A percentile compares a stretch with the other conserved stretches of the same genome.
These are phyloP conservation scores for Lycium barbarum DNA, from an alignment of 257 asterid species.

Conservation along the genomic window DNA sequence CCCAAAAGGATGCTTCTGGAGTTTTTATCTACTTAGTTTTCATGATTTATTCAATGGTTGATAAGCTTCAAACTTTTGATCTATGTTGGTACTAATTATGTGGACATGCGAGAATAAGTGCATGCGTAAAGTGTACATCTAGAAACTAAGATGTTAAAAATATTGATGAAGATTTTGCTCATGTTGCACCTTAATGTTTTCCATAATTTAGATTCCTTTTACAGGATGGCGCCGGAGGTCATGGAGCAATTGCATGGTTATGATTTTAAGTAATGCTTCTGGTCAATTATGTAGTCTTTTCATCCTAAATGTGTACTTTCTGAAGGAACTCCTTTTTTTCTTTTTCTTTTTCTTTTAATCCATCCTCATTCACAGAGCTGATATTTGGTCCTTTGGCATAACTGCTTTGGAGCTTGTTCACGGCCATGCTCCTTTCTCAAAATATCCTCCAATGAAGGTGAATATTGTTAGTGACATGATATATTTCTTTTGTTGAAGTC, in stretches of 20 bases:
- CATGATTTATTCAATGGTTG: conserved; percentile 27
- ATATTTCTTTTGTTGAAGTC: conserved; percentile 22
- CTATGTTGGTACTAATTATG: background rate
- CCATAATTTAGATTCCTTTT: too few species aligned
- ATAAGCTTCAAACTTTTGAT: background rate
- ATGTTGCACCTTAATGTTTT: too few species aligned
- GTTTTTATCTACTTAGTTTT: conserved; percentile 8
- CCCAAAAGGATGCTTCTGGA: conserved; percentile 20
- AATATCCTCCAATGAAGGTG: conserved; percentile 99
- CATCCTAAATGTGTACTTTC: too few species aligned
- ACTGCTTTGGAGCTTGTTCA: conserved; percentile 99
- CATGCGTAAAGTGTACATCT: too few species aligned
- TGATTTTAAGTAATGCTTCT: too few species aligned
- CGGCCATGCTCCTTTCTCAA: conserved; percentile 99
- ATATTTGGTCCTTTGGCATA: conserved; percentile 99
- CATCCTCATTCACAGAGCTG: conserved; percentile 66
- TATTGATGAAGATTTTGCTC: too few species aligned
- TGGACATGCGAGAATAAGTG: too few species aligned
- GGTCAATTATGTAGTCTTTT: too few species aligned
- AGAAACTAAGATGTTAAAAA: too few species aligned
- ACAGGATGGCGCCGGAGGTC: too few species aligned
- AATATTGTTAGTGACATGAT: conserved; percentile 18
- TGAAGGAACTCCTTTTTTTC: conserved; percentile 25
- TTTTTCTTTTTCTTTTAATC: too few species aligned
- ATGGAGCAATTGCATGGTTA: too few species aligned